A percentile compares a stretch with the other conserved stretches of the same genome.
phyloP scores from a whole-genome alignment of 345 rosid species.

The Rhodamnia rubescens region DNA sequence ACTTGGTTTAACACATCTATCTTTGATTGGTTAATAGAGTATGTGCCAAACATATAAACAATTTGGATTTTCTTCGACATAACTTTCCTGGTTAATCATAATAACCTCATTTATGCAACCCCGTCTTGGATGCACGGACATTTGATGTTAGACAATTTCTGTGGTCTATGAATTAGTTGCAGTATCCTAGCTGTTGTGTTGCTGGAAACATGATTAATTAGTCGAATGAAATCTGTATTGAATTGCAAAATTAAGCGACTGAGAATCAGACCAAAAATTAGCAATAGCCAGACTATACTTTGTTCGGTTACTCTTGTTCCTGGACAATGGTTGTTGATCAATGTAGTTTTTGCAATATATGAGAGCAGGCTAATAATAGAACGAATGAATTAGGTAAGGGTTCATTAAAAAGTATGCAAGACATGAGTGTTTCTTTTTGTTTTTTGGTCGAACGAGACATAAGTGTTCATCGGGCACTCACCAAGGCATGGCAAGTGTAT shows the following conservation, averaged over 20 bases:
- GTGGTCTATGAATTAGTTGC: neutral
- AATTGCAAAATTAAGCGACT: neutral
- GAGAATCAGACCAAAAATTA: neutral
- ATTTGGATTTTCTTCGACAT: neutral
- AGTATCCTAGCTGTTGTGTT: neutral
- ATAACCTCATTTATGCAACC: neutral
- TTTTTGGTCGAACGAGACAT: neutral
- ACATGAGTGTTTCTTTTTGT: neutral
- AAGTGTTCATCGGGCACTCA: neutral
- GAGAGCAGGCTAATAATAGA: neutral
- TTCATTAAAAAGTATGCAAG: neutral
- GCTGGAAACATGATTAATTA: neutral
- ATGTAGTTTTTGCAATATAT: neutral
- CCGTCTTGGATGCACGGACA: neutral
- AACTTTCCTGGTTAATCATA: neutral
- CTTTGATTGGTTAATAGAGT: neutral
- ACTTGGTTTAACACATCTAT: neutral
- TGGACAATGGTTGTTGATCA: neutral
- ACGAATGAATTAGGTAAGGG: neutral
- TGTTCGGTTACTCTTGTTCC: neutral
- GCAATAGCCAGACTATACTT: neutral
- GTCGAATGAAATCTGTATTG: neutral
- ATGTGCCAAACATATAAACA: neutral
- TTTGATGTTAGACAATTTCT: neutral
- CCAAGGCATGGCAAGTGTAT: neutral